Conservation (phyloP, 2,329 filamentous ascomycete genomes). For the Epichloe elymi region DNA sequence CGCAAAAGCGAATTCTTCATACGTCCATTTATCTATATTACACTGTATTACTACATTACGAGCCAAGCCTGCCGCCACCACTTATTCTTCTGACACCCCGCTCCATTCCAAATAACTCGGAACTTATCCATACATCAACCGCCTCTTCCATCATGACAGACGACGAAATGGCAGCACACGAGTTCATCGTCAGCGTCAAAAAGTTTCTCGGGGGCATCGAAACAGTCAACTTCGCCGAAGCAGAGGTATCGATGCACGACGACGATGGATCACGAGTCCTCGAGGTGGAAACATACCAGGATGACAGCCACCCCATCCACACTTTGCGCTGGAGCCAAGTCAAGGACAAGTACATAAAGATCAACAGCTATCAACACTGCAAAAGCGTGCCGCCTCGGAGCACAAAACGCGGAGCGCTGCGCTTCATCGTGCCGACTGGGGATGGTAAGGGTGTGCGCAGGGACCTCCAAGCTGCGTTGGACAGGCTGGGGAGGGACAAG, state of each 20-base stretch:
- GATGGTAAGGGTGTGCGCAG: neutral
- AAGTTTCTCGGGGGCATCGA: neutral
- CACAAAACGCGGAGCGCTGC: neutral
- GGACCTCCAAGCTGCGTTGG: neutral
- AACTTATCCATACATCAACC: too few relatives aligned
- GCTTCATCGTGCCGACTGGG: neutral
- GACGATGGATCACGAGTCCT: neutral
- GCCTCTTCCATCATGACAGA: neutral
- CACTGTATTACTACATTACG: too few relatives aligned
- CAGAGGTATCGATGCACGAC: neutral
- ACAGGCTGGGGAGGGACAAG: neutral
- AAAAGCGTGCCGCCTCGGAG: neutral
- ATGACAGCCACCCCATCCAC: conserved; percentile 4
- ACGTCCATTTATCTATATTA: too few relatives aligned
- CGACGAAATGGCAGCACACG: neutral
- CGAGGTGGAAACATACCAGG: neutral
- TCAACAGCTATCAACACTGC: conserved; percentile 7
- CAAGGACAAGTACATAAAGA: conserved; percentile 2
- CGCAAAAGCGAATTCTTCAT: too few relatives aligned
- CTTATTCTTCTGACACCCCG: too few relatives aligned
- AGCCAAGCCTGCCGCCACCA: too few relatives aligned
- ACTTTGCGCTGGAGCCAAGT: conserved; percentile 7
- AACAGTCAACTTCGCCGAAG: neutral
- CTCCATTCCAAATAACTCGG: too few relatives aligned
- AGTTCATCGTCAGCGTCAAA: neutral